phyloP scores from a whole-genome alignment of 2,329 filamentous ascomycete species.

The Mycosphaerella sp. region DNA sequence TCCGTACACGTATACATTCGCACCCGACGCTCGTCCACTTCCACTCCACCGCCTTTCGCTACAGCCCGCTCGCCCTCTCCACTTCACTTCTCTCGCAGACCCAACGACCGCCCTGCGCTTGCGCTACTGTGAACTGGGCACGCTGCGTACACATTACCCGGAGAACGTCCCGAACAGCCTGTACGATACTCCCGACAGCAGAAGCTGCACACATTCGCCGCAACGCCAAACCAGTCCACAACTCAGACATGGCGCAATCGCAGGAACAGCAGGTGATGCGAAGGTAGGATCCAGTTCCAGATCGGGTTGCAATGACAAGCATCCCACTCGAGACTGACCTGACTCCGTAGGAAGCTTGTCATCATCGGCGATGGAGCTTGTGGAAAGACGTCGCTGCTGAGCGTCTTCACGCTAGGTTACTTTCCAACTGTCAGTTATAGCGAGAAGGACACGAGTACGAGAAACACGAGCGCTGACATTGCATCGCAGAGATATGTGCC shows the following conservation, averaged over 20 bases:
- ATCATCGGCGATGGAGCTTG: slow-evolving; percentile 97
- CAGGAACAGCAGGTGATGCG: slow-evolving; percentile 36
- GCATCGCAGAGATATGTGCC: slow-evolving; percentile 55
- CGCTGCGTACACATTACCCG: no score
- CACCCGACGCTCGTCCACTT: no score
- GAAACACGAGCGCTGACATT: slow-evolving; percentile 15
- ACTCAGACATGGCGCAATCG: slow-evolving; percentile 31
- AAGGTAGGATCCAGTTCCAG: slow-evolving; percentile 26
- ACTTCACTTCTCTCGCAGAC: no score
- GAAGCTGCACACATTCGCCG: no score
- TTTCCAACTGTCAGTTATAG: slow-evolving; percentile 79
- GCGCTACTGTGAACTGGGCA: no score
- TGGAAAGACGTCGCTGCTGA: slow-evolving; percentile 94
- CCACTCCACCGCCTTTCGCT: no score
- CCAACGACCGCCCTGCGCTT: no score
- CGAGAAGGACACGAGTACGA: not conserved
- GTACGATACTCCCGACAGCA: no score
- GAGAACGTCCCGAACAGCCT: no score
- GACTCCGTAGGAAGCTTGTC: slow-evolving; percentile 69
- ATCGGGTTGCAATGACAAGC: not conserved
- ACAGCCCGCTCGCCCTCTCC: no score
- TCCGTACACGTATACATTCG: no score
- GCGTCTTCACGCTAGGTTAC: slow-evolving; percentile 95
- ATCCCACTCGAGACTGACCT: slow-evolving; percentile 15
- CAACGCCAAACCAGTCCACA: not conserved